These are phyloP conservation scores for Alnus glutinosa DNA, from an alignment of 306 rosid genomes.

Conservation along the genomic window DNA sequence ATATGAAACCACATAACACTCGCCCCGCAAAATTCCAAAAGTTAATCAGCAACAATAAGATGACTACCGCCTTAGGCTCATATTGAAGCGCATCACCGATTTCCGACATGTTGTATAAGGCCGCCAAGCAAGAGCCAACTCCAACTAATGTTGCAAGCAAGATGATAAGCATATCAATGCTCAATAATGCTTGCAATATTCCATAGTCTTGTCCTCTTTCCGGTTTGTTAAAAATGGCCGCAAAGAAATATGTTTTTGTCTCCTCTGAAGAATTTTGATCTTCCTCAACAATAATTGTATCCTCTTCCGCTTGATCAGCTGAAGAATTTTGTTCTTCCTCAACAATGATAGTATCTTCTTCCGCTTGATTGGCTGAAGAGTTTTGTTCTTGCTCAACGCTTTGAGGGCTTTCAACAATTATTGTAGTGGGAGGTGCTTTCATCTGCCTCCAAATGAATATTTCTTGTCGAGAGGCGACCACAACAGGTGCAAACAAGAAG, in stretches of 20 bases:
- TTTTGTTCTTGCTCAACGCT: background rate
- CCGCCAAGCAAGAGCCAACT: constrained; percentile 39
- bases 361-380: background rate
- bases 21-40: constrained; percentile 52
- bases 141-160: constrained; percentile 37
- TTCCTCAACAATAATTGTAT: constrained; percentile 39
- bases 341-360: constrained; percentile 22
- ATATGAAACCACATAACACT: constrained; percentile 42
- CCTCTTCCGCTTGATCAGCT: background rate
- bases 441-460: constrained; percentile 23
- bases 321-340: background rate
- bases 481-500: too few relatives aligned
- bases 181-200: constrained; percentile 43
- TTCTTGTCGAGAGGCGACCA: constrained; percentile 26
- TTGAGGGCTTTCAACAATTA: constrained; percentile 10
- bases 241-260: too few relatives aligned
- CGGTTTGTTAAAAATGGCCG: constrained; percentile 18
- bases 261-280: too few relatives aligned
- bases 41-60: constrained; percentile 41
- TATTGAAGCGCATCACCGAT: constrained; percentile 49
- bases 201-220: constrained; percentile 47
- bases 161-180: constrained; percentile 40
- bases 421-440: background rate
- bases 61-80: constrained; percentile 12
- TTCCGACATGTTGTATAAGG: constrained; percentile 43